A percentile compares a stretch with the other conserved stretches of the same genome.
Evolutionary conservation across 2,329 filamentous ascomycete species (phyloP).

Genomic region (Aspergillus melleus): DNA sequence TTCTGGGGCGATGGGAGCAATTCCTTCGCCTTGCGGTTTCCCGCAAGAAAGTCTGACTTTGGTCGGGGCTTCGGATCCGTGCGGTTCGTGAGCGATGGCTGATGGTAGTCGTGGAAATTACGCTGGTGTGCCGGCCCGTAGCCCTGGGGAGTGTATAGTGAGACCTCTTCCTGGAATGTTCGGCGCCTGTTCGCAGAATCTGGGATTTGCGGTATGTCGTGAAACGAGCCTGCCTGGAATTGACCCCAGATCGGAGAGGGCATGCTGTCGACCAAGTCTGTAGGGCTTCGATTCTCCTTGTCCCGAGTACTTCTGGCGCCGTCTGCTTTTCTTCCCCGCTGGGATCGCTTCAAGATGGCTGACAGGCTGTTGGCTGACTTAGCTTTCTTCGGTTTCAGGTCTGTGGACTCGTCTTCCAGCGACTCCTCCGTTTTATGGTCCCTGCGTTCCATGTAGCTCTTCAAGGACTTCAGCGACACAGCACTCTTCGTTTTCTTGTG

Average conservation of each 20-base stretch:
- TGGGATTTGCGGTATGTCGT: conserved; percentile 36
- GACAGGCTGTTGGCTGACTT: conserved; percentile 85
- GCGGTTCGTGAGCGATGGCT: conserved; percentile 45
- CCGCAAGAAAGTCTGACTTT: conserved; percentile 51
- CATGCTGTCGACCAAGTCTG: conserved; percentile 44
- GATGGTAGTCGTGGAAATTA: conserved; percentile 58
- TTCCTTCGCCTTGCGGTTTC: conserved; percentile 42
- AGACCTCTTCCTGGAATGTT: conserved; percentile 56
- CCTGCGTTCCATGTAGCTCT: conserved; percentile 49
- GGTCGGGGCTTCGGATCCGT: conserved; percentile 48
- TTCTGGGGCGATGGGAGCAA: conserved; percentile 30
- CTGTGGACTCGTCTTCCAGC: conserved; percentile 35
- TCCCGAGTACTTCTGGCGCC: conserved; percentile 58
- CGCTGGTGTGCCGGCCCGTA: conserved; percentile 63
- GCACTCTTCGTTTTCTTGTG: conserved; percentile 58
- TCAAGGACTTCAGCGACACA: conserved; percentile 53
- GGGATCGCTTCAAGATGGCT: conserved; percentile 71
- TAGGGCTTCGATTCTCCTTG: conserved; percentile 79
- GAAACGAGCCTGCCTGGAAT: conserved; percentile 55
- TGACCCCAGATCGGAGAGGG: conserved; percentile 79
- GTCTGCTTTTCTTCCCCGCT: conserved; percentile 65
- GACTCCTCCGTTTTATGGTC: conserved; percentile 35
- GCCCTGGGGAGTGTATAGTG: conserved; percentile 58
- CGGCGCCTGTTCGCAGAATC: conserved; percentile 47
- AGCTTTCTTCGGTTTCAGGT: conserved; percentile 62